These are phyloP conservation scores for Sphaerulina musiva DNA, from an alignment of 2,329 filamentous ascomycete species.

Conservation along the genomic window DNA sequence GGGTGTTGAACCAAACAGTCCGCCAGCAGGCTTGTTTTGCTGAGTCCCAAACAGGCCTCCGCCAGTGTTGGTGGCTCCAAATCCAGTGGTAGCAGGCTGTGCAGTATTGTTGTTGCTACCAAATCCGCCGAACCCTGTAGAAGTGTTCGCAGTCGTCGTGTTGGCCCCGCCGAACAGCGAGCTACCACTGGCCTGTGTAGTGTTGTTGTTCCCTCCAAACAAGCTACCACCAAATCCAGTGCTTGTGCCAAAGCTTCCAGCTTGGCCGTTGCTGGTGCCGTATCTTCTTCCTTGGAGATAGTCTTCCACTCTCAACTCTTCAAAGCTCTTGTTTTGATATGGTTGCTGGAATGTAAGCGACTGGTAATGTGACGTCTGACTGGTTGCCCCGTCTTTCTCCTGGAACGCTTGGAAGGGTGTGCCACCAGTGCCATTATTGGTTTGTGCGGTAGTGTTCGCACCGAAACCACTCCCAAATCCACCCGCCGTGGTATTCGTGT, in stretches of 20 bases:
- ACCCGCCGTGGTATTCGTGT: constrained; percentile 19
- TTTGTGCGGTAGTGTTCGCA: constrained; percentile 42
- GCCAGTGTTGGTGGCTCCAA: constrained; percentile 31
- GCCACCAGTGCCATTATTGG: constrained; percentile 59
- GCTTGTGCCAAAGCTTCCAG: constrained; percentile 71
- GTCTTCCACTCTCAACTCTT: constrained; percentile 62
- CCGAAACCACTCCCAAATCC: constrained; percentile 24
- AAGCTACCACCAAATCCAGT: constrained; percentile 44
- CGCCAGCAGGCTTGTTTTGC: constrained; percentile 27
- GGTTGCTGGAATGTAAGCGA: constrained; percentile 71
- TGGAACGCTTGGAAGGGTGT: constrained; percentile 59
- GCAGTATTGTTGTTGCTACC: constrained; percentile 35
- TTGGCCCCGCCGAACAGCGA: constrained; percentile 37
- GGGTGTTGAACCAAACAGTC: constrained; percentile 20
- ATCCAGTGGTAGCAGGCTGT: constrained; percentile 28
- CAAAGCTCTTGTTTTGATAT: constrained; percentile 87
- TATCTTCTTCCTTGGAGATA: constrained; percentile 80
- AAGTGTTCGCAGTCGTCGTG: constrained; percentile 20
- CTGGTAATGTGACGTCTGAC: constrained; percentile 63
- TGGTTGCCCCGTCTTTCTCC: constrained; percentile 65
- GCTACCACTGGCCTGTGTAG: constrained; percentile 25
- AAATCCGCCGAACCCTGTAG: constrained; percentile 41
- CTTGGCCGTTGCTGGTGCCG: constrained; percentile 73
- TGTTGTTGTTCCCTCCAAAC: constrained; percentile 33
- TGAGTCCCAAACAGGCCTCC: constrained; percentile 30